Base-by-base conservation (phyloP, 2,329 filamentous ascomycete genomes). In the Fusarium lyarnte region DNA sequence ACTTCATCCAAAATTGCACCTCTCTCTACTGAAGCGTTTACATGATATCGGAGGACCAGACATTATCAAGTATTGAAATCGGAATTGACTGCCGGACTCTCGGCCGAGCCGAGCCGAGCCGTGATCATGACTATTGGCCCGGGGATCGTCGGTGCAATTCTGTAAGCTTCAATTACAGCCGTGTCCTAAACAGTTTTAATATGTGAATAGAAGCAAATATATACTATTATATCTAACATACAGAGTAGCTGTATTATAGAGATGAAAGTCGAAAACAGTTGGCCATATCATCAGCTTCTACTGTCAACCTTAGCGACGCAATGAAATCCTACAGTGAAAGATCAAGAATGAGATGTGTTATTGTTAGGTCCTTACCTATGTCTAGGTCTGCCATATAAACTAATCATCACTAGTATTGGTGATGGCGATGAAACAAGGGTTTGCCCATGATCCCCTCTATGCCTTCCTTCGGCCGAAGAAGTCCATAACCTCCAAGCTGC, bases 1-100 rank as follows among this genome's bases (percentile, higher is more conserved):
- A 17, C 19, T 6, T 38, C 0, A 13, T 9, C 17, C 3, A 27
- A 19, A 7, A 8, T 3, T 3, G 3, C 6, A 8, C 10, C 1
- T 5, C 8, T 14, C 8, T 23, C 25, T 25, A 25, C 25, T 25
- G 25, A 25, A 25, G 25, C 25, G 5, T 25, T 25, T 25, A 25
- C 25, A 25, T 25, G 25, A 5, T 25, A 25, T 25, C 25, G 25
- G 25, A 25, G 25, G 25, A 25, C 25, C 25, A 25, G 25, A 25
- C 14, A 7, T 8, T 19, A 6, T 8, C n/a, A 4, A 10, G 46
- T 23, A 14, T 53, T 23, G 33, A 33, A 17, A 27, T 29, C 49
- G 49, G 33, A 53, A 39, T n/a, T 27, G 33, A 19, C 14, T 3
- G 10, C 13, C 10, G 23, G 33, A 16, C 14, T 53, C 49, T 21